phyloP scores from a whole-genome alignment of 2,329 filamentous ascomycete genomes.

The Ustulina deusta region DNA sequence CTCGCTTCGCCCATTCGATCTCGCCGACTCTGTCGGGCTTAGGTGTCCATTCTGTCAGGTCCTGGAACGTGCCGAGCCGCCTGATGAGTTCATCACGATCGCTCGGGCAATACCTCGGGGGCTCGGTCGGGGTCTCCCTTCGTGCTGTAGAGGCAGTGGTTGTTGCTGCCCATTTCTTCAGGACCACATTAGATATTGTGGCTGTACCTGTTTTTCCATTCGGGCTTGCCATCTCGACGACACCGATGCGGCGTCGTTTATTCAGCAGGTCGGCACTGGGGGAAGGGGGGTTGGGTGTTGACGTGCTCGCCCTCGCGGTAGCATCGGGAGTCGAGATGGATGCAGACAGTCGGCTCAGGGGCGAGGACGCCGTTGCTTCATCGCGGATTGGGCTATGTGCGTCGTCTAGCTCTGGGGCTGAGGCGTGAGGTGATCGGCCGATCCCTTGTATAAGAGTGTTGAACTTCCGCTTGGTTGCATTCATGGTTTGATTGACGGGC shows the following conservation, averaged over 20 bases:
- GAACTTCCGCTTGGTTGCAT: constrained; percentile 86
- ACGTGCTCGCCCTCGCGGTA: constrained; percentile 37
- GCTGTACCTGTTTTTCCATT: constrained; percentile 48
- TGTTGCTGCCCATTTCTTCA: constrained; percentile 56
- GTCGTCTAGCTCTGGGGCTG: constrained; percentile 52
- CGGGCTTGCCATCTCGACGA: constrained; percentile 56
- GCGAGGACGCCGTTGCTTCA: constrained; percentile 32
- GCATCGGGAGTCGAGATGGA: constrained; percentile 47
- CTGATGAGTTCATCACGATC: constrained; percentile 85
- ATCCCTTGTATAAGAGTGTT: constrained; percentile 78
- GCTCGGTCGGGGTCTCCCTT: constrained; percentile 49
- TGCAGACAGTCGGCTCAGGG: constrained; percentile 48
- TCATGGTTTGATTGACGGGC: constrained; percentile 62
- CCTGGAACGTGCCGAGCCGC: constrained; percentile 87
- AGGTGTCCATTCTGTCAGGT: constrained; percentile 91
- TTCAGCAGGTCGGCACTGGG: constrained; percentile 56
- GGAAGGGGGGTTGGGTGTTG: constrained; percentile 35
- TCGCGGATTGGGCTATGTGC: constrained; percentile 54
- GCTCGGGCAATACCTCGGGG: constrained; percentile 84
- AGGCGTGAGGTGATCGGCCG: constrained; percentile 59
- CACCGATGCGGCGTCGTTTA: constrained; percentile 66
- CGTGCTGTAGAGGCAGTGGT: constrained; percentile 43
- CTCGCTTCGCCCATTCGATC: constrained; percentile 92
- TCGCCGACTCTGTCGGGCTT: constrained; percentile 89
- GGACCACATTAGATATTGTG: constrained; percentile 56